Evolutionary conservation across 176 grass and related monocot genomes (phyloP).

Genomic region (Dactylis glomerata): DNA sequence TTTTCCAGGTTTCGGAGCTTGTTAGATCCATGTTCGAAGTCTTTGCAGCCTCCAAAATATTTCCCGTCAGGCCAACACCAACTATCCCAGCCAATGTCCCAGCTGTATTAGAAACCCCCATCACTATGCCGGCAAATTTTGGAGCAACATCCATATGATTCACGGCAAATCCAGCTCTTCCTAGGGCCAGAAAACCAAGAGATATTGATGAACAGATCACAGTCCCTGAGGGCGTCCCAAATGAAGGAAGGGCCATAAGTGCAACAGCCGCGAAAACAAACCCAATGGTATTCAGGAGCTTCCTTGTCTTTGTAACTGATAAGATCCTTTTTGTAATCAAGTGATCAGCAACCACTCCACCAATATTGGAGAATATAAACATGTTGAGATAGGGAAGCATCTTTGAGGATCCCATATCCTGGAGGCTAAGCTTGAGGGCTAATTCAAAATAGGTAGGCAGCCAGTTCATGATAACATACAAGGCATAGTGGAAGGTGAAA

Average conservation of each 20-base stretch:
- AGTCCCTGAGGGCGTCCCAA: constrained; percentile 5
- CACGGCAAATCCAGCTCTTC: constrained; percentile 7
- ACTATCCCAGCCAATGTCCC: constrained; percentile 19
- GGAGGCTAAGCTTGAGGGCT: constrained; percentile 4
- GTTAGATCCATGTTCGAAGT: constrained; percentile 6
- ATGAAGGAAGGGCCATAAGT: constrained; percentile 12
- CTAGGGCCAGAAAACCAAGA: constrained; percentile 10
- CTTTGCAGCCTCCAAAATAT: constrained; percentile 14
- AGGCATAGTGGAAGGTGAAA: constrained; percentile 14
- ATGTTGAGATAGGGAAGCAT: constrained; percentile 18
- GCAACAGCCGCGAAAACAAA: constrained; percentile 2
- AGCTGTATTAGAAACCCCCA: constrained; percentile 16
- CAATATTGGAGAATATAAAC: constrained; percentile 19
- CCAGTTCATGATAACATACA: constrained; percentile 23
- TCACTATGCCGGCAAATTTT: constrained; percentile 5
- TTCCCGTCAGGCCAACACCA: constrained; percentile 2
- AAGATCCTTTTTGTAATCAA: constrained; percentile 2
- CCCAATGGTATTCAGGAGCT: not conserved
- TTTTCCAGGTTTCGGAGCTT: not conserved
- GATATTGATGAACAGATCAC: not conserved
- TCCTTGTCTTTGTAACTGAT: constrained; percentile 9
- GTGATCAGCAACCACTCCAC: constrained; percentile 9
- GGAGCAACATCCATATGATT: constrained; percentile 19
- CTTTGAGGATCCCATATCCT: constrained; percentile 17
- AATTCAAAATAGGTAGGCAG: constrained; percentile 2